Percentiles rank a stretch among this genome's conserved stretches.
These are phyloP conservation scores for Zoysia japonica DNA, from an alignment of 176 grass and related monocot species.

Conservation along the genomic window DNA sequence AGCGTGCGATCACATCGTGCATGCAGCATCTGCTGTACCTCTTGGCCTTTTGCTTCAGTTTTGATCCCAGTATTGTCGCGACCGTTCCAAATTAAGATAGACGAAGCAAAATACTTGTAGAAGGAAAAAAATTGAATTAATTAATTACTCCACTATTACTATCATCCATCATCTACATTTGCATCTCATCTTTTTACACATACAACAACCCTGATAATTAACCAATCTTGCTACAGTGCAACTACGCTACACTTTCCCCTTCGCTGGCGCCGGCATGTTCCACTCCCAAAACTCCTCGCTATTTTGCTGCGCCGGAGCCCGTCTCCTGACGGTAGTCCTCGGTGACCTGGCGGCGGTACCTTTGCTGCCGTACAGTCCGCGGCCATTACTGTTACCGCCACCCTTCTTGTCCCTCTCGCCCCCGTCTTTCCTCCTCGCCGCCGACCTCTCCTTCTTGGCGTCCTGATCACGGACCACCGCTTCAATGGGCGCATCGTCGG, in stretches of 20 bases:
- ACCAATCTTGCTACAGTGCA: background rate
- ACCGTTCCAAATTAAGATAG: too few species aligned
- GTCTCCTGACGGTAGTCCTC: background rate
- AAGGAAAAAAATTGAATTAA: conserved; percentile 26
- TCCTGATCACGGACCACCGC: background rate
- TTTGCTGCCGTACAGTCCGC: background rate
- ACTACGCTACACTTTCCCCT: conserved; percentile 20
- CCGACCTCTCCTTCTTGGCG: background rate
- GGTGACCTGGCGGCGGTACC: background rate
- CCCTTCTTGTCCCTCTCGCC: background rate
- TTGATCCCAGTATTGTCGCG: background rate
- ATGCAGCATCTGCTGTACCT: background rate
- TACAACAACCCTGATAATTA: background rate
- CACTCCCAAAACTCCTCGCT: conserved; percentile 58
- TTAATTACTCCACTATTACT: background rate
- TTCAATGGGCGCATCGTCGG: conserved; percentile 41
- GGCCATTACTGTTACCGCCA: background rate
- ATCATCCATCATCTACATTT: background rate
- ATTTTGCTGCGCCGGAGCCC: background rate
- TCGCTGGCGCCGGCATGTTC: background rate
- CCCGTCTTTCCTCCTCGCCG: background rate
- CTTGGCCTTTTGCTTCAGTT: background rate
- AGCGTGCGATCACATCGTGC: background rate
- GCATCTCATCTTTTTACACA: background rate
- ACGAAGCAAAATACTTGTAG: background rate